Conservation (phyloP, 352 stramenopile species). For the Globisporangium carolinianum region DNA sequence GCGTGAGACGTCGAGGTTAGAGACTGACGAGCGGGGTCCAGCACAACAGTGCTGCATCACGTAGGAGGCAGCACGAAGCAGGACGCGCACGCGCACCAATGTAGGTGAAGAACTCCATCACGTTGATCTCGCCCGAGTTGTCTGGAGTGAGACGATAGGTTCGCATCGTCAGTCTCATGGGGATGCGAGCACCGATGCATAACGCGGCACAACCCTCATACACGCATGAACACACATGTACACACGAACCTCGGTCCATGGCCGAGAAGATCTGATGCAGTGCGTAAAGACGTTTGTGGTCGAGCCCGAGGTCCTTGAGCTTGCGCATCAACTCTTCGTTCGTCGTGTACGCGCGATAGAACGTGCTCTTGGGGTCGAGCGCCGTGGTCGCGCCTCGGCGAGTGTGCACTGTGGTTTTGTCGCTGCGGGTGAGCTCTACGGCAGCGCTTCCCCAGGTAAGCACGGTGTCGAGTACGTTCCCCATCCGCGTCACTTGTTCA, state of each 20-base stretch:
- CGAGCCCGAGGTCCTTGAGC: constrained; percentile 33
- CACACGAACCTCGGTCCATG: constrained; percentile 38
- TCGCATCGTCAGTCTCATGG: no score
- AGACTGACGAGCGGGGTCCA: neutral
- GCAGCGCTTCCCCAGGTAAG: no score
- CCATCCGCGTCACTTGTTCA: neutral
- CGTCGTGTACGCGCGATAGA: constrained; percentile 28
- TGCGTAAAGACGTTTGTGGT: constrained; percentile 36
- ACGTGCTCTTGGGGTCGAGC: constrained; percentile 6
- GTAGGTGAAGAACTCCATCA: constrained; percentile 66
- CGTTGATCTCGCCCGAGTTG: constrained; percentile 55
- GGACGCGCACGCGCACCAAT: constrained; percentile 21
- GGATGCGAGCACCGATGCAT: neutral
- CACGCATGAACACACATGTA: no score
- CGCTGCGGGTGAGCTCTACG: no score
- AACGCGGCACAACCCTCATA: no score
- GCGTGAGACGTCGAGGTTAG: no score
- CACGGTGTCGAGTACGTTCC: neutral
- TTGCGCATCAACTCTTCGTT: constrained; percentile 31
- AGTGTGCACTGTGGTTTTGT: no score
- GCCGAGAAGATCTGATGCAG: constrained; percentile 46
- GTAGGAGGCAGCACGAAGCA: neutral
- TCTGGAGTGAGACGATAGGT: constrained; percentile 16
- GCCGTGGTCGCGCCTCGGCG: neutral
- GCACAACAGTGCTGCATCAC: neutral